Evolutionary conservation across 805 yeast genomes (phyloP).

Genomic region (Starmerella tilneyi): DNA sequence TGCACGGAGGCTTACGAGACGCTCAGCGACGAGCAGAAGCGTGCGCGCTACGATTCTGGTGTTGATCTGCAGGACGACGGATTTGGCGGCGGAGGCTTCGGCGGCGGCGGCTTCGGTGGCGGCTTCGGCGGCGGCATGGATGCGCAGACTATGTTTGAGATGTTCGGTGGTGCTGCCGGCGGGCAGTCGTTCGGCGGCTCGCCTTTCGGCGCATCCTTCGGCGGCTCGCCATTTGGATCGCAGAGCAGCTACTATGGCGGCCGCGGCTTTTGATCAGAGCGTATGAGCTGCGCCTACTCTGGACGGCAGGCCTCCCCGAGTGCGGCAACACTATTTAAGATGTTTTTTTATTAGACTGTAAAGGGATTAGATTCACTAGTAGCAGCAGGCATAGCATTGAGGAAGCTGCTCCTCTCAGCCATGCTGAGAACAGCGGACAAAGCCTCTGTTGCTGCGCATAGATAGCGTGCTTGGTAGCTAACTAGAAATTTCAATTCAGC

Average conservation of each 20-base stretch:
- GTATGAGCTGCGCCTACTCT: no score
- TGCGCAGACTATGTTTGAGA: constrained; percentile 32
- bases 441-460: no score
- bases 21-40: constrained; percentile 74
- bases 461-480: no score
- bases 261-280: no score
- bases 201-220: constrained; percentile 13
- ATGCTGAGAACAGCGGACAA: no score
- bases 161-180: constrained; percentile 32
- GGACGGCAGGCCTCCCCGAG: not conserved
- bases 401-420: no score
- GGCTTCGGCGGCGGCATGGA: constrained; percentile 40
- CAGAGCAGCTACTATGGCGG: constrained; percentile 2
- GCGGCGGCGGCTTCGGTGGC: constrained; percentile 46
- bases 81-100: constrained; percentile 61
- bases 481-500: no score
- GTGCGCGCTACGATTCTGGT: constrained; percentile 77
- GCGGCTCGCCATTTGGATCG: constrained; percentile 8
- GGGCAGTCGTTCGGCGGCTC: constrained; percentile 19
- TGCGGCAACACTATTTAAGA: no score
- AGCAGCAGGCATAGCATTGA: no score
- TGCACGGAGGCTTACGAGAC: constrained; percentile 79
- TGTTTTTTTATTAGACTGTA: no score
- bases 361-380: no score
- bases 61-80: constrained; percentile 48